phyloP scores from a whole-genome alignment of 1,284 basidiomycete genomes.

The Naganishia cerealis region DNA sequence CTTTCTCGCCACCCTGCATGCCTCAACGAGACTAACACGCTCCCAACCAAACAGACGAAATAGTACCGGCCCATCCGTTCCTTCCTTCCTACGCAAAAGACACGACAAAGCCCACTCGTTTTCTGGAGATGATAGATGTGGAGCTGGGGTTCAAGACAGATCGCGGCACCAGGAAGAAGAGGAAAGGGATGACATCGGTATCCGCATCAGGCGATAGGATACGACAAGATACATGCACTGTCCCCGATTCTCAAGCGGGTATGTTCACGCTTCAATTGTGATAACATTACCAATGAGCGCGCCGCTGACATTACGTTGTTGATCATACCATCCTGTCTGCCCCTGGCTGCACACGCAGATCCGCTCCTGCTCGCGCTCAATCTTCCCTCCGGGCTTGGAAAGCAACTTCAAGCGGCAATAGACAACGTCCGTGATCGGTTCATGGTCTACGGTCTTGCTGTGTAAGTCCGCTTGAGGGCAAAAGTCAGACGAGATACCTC shows the following conservation, averaged over 20 bases:
- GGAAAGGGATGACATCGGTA: not conserved
- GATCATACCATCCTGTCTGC: not conserved
- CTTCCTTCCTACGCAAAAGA: slow-evolving; percentile 14
- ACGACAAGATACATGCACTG: not conserved
- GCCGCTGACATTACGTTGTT: not conserved
- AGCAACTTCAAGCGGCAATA: not conserved
- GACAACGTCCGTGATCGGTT: slow-evolving; percentile 23
- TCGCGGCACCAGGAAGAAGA: not conserved
- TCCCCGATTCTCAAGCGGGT: not conserved
- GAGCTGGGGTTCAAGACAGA: slow-evolving; percentile 5
- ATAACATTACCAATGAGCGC: not conserved
- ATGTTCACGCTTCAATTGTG: not conserved
- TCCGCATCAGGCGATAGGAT: not conserved
- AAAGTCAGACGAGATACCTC: not conserved
- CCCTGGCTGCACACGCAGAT: not conserved
- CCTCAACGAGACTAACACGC: not conserved
- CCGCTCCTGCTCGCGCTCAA: not conserved
- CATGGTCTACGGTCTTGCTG: slow-evolving; percentile 5
- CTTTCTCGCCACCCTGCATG: not conserved
- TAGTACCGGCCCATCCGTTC: slow-evolving; percentile 8
- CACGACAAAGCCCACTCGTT: slow-evolving; percentile 17
- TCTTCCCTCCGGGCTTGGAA: not conserved
- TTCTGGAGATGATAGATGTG: slow-evolving; percentile 12
- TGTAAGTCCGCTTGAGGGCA: not conserved
- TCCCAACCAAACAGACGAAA: not conserved